Evolutionary conservation across 768 basidiomycete species (phyloP), one percentile per base, ranked within the genome.

Genomic region (Agaricus sinodeliciosus): DNA sequence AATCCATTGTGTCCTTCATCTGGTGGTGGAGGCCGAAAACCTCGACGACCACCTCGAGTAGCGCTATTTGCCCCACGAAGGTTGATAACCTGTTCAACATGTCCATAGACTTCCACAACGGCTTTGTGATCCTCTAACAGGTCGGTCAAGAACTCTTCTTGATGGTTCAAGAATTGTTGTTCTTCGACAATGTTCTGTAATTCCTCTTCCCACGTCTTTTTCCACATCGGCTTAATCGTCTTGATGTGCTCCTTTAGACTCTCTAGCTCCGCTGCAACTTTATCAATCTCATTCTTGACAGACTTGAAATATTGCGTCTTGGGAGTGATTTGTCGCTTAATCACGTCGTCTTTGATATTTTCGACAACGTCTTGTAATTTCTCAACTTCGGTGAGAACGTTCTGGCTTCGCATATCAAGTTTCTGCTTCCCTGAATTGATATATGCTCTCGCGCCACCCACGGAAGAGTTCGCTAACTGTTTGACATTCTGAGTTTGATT

Each of bases 191-290:
- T 94, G 58, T 92, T 91, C 74, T 92, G 88, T 64, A 99, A 66
- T 71, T 99, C 95, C 63, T 91, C 85, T 62, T 90, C 89, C 95
- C 95, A 99, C 16, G 94, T 97, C 78, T 94, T 93, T 76, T 94
- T 90, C 95, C 95, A 99, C 80, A 90, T 91, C 40, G 95, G 93
- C 62, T 88, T 92, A 62, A 94, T 80, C 9, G 90, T 87, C 60
- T 84, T 80, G 59, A 97, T 88, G 66, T 95, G 91, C 59, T 85
- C 82, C 62, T 81, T 81, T 54, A 98, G 72, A 61, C 81, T 85
- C 56, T 83, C 77, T 41, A 97, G 75, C 69, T 94, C 87, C 9
- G 70, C 67, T 15, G 81, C 76, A 25, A 85, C 78, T 18, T 77
- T 68, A 26, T 77, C 74, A 52, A 96, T 77, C 58, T 92, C 87